phyloP scores from a whole-genome alignment of 495 filamentous ascomycete genomes.

The Geoglossum glabrum region DNA sequence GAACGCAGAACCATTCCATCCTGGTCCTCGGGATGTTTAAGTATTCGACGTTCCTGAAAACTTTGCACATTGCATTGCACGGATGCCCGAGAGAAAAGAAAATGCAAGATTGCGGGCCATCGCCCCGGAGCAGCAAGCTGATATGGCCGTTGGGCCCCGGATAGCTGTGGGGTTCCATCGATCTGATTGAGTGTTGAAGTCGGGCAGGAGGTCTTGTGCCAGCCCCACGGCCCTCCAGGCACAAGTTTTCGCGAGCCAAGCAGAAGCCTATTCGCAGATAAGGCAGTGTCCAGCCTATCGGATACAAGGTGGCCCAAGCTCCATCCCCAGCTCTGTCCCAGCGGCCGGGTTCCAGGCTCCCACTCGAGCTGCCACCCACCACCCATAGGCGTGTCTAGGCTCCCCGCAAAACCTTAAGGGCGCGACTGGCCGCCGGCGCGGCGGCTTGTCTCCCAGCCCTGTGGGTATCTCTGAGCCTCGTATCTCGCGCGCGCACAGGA shows the following conservation, averaged over 20 bases:
- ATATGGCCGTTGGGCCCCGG: neutral
- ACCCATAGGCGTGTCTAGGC: too few relatives aligned
- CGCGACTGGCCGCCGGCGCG: conserved; percentile 8
- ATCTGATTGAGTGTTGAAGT: neutral
- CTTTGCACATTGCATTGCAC: neutral
- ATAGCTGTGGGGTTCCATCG: neutral
- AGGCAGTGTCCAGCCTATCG: too few relatives aligned
- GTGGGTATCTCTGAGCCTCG: neutral
- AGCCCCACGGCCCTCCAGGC: neutral
- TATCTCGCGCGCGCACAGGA: neutral
- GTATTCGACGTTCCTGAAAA: conserved; percentile 1
- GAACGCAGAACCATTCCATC: neutral
- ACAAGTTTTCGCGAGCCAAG: neutral
- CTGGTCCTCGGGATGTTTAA: conserved; percentile 1
- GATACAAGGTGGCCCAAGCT: neutral
- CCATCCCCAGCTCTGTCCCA: neutral
- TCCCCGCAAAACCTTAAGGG: neutral
- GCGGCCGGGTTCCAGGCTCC: neutral
- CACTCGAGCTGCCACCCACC: too few relatives aligned
- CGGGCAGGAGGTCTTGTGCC: neutral
- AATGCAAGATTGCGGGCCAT: neutral
- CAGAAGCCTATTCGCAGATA: too few relatives aligned
- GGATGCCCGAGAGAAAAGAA: neutral
- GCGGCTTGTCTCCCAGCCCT: conserved; percentile 4
- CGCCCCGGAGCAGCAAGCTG: neutral